phyloP scores from a whole-genome alignment of 495 filamentous ascomycete genomes.

The Penicillium bialowiezense region DNA sequence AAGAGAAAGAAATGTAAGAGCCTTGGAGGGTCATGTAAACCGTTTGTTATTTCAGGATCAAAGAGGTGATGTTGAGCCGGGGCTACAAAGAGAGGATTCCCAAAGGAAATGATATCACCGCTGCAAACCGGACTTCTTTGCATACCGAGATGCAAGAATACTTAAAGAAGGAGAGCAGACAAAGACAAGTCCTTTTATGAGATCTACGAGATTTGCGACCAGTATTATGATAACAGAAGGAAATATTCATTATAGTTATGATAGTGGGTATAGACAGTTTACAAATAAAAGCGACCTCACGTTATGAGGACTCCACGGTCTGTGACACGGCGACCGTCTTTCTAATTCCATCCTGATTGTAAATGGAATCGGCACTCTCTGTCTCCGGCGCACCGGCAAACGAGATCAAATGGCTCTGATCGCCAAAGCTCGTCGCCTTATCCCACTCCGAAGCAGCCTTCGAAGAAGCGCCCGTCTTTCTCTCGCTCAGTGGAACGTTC shows the following conservation, averaged over 20 bases:
- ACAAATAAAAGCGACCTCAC: not conserved
- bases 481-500: slow-evolving; percentile 26
- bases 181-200: no score
- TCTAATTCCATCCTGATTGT: slow-evolving; percentile 24
- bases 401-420: slow-evolving; percentile 37
- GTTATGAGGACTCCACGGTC: slow-evolving; percentile 28
- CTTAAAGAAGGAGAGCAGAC: no score
- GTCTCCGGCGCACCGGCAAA: slow-evolving; percentile 28
- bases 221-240: not conserved
- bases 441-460: slow-evolving; percentile 14
- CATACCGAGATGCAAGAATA: no score
- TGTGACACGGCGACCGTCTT: slow-evolving; percentile 39
- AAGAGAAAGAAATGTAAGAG: no score
- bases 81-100: no score
- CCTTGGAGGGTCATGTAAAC: no score
- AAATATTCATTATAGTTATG: slow-evolving; percentile 5
- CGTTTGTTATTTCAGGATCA: no score
- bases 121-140: no score
- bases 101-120: no score
- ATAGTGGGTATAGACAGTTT: not conserved
- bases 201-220: no score
- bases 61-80: no score
- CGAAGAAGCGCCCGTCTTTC: slow-evolving; percentile 18
- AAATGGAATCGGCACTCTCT: slow-evolving; percentile 11
- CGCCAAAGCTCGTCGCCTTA: slow-evolving; percentile 24